These are phyloP conservation scores for Pulveroboletus frians DNA, from an alignment of 768 basidiomycete species.

Conservation along the genomic window DNA sequence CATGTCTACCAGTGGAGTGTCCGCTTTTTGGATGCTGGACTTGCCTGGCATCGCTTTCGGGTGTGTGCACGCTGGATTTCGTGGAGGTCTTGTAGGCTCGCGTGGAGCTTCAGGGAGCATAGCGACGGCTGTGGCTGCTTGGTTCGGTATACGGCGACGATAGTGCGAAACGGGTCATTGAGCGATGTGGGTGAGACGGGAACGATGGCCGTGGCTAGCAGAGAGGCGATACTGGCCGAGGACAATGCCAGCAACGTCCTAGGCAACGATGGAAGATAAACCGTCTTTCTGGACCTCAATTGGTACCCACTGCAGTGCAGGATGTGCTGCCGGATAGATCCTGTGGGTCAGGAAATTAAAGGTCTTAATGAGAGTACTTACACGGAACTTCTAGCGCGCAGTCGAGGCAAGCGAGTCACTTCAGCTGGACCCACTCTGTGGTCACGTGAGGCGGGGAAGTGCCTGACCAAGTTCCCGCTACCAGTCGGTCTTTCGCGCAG, in stretches of 20 bases:
- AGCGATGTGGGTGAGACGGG: conserved; percentile 32
- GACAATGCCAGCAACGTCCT: conserved; percentile 27
- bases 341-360: no score
- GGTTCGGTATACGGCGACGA: conserved; percentile 44
- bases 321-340: no score
- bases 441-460: no score
- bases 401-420: no score
- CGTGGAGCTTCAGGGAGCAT: conserved; percentile 59
- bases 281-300: conserved; percentile 8
- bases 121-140: conserved; percentile 49
- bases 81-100: conserved; percentile 26
- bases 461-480: no score
- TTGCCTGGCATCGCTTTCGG: conserved; percentile 4
- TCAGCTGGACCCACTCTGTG: no score
- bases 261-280: conserved; percentile 4
- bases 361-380: no score
- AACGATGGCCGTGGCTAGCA: conserved; percentile 30
- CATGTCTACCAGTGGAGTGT: conserved; percentile 4
- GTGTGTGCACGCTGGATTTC: conserved; percentile 2
- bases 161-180: conserved; percentile 59
- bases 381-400: no score
- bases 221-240: conserved; percentile 32
- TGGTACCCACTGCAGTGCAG: no score
- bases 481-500: no score
- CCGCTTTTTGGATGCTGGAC: not conserved